Evolutionary conservation across 2,329 filamentous ascomycete genomes (phyloP).

Genomic region (Trichothecium roseum): DNA sequence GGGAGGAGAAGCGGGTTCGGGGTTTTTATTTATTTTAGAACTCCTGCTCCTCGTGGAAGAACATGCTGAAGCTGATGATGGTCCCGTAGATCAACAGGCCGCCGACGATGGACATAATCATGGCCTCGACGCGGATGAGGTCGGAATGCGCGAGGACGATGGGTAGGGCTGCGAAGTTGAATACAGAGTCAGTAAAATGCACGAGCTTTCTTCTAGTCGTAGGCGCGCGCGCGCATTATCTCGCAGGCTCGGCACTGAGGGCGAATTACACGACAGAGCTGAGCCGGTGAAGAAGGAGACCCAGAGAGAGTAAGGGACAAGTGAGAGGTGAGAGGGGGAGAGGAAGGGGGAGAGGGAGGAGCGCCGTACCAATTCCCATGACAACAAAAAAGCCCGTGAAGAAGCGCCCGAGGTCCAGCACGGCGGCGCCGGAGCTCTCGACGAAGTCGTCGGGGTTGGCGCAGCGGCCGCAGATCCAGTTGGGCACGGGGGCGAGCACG

Average conservation of each 20-base stretch:
- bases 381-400: conserved; percentile 91
- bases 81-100: conserved; percentile 94
- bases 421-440: conserved; percentile 67
- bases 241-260: no score
- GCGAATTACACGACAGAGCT: no score
- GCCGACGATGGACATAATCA: conserved; percentile 90
- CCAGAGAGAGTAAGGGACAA: no score
- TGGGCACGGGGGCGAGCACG: conserved; percentile 83
- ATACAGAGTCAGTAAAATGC: background rate
- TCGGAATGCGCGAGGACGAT: conserved; percentile 78
- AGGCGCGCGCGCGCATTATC: no score
- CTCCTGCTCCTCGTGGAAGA: conserved; percentile 96
- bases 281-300: no score
- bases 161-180: conserved; percentile 41
- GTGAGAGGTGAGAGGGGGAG: no score
- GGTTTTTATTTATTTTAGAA: conserved; percentile 53
- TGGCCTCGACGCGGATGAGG: conserved; percentile 73
- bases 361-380: conserved; percentile 80
- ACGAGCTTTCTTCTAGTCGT: no score
- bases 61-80: conserved; percentile 96
- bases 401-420: conserved; percentile 91
- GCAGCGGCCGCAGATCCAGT: conserved; percentile 88
- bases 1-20: no score
- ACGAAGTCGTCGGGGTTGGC: conserved; percentile 94
- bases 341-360: conserved; percentile 5